Base-by-base conservation (phyloP, 257 asterid species). In the Ilex asprella region DNA sequence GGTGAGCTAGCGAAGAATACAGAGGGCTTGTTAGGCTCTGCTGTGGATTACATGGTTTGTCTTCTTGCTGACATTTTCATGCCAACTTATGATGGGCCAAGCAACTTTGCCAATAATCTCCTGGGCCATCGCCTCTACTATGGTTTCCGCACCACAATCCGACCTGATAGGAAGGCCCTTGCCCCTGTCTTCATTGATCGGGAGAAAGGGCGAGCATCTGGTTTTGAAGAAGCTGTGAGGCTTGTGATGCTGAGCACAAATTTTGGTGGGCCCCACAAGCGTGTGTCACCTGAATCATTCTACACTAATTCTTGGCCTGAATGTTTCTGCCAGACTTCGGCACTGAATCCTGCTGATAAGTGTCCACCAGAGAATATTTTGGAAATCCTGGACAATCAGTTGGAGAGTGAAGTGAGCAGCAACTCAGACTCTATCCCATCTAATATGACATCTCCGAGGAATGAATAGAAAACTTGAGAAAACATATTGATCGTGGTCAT, bases 61-160 rank as follows among this genome's bases (percentile, higher is more conserved):
- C 92, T 93, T 55, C 96, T 85, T 13, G 65, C 99, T 2, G 99
- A 93, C 69, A 77, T 89, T 75, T 93, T 93, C 86, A 84, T 93
- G 96, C 94, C 99, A 67, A 93, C 99, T 41, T 89, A 93, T 72
- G 99, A 93, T 62, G 97, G 99, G 52, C 99, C 97, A 6, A 93
- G 97, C 80, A 93, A 93, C 81, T 93, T 89, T 30, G 97, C 99
- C 0, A 89, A 93, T 68, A 89, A 93, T 65, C 96, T 93, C 70
- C 94, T 93, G 2, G 99, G 99, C 31, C 99, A 93, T 72, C 97
- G 99, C 49, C 94, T 89, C 60, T 93, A 89, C 79, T 93, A 85
- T 65, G 94, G 97, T 63, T 93, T 93, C 68, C 99, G 96, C 13
- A 87, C 95, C 7, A 87, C 87, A 77, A 82, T 93, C 65, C 79